Evolutionary conservation across 768 basidiomycete genomes (phyloP).

Genomic region (Tephrocybe sp.): DNA sequence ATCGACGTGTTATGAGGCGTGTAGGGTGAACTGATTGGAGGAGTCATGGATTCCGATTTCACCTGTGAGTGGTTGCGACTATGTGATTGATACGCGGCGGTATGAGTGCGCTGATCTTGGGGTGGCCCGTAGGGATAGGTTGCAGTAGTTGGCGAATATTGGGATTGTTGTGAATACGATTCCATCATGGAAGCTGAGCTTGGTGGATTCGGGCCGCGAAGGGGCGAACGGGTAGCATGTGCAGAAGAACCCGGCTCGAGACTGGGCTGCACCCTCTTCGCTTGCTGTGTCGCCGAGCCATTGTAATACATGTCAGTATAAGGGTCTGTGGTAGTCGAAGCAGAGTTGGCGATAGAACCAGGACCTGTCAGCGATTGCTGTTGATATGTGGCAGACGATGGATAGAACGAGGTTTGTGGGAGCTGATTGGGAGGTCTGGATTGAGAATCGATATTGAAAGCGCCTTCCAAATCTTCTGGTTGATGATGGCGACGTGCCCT

Average conservation of each 20-base stretch:
- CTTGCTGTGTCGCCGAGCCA: conserved; percentile 43
- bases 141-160: conserved; percentile 61
- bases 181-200: conserved; percentile 56
- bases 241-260: conserved; percentile 51
- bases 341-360: conserved; percentile 29
- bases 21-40: conserved; percentile 53
- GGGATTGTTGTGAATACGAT: conserved; percentile 69
- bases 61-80: conserved; percentile 57
- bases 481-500: conserved; percentile 66
- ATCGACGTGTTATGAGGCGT: conserved; percentile 48
- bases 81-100: conserved; percentile 53
- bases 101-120: conserved; percentile 40
- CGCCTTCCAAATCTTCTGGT: conserved; percentile 65
- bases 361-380: conserved; percentile 43
- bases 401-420: conserved; percentile 53
- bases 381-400: conserved; percentile 58
- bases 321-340: conserved; percentile 44
- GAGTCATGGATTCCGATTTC: conserved; percentile 51
- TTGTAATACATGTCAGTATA: conserved; percentile 67
- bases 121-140: conserved; percentile 49
- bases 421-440: conserved; percentile 42
- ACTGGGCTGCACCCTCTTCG: conserved; percentile 56
- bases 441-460: conserved; percentile 40
- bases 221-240: conserved; percentile 61
- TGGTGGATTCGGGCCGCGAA: conserved; percentile 51